Conservation (phyloP, 2,329 filamentous ascomycete genomes). For the Colletotrichum destructivum region DNA sequence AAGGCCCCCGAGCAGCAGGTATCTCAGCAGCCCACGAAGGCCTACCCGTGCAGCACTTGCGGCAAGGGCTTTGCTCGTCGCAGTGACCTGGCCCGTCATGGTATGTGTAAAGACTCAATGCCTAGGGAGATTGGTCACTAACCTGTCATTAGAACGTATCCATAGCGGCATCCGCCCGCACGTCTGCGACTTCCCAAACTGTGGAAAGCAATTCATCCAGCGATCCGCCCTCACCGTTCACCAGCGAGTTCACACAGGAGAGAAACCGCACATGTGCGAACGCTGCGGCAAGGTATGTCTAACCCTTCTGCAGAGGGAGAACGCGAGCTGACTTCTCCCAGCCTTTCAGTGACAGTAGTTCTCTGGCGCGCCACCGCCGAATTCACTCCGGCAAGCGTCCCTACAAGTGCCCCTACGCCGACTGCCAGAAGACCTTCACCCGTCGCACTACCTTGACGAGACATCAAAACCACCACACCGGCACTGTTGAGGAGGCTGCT, state of each 20-base stretch:
- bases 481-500: slow-evolving; percentile 94
- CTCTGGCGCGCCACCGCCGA: slow-evolving; percentile 90
- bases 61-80: slow-evolving; percentile 92
- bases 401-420: slow-evolving; percentile 97
- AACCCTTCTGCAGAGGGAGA: not conserved
- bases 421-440: slow-evolving; percentile 99
- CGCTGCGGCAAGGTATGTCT: slow-evolving; percentile 88
- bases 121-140: slow-evolving; percentile 40
- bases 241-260: slow-evolving; percentile 94
- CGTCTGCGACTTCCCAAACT: slow-evolving; percentile 89
- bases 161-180: slow-evolving; percentile 93
- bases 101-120: slow-evolving; percentile 67
- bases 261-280: slow-evolving; percentile 99
- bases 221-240: slow-evolving; percentile 96
- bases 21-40: slow-evolving; percentile 41
- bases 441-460: slow-evolving; percentile 94
- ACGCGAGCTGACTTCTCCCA: slow-evolving; percentile 56
- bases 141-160: slow-evolving; percentile 81
- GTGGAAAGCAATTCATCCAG: slow-evolving; percentile 98
- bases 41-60: slow-evolving; percentile 86
- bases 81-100: slow-evolving; percentile 94
- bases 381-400: slow-evolving; percentile 97
- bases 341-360: slow-evolving; percentile 98
- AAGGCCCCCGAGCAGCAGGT: slow-evolving; percentile 42
- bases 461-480: slow-evolving; percentile 96